These are phyloP conservation scores for Candida ortonii DNA, from an alignment of 805 yeast species.

Conservation along the genomic window DNA sequence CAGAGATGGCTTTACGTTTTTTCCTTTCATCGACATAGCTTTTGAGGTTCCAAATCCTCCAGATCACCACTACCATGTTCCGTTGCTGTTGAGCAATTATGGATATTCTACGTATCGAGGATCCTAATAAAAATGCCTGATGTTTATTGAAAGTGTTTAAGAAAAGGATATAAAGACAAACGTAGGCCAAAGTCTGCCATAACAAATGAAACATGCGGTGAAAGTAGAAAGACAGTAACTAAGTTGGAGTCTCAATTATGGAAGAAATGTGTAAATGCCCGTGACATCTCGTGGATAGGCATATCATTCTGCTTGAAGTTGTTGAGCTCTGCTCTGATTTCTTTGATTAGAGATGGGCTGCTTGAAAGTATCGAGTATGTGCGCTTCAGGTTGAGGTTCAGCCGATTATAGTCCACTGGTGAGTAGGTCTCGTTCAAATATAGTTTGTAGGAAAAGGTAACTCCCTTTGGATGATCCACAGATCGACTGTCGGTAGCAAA, in stretches of 20 bases:
- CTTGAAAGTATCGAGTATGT: slow-evolving; percentile 40
- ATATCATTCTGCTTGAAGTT: slow-evolving; percentile 58
- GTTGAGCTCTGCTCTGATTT: slow-evolving; percentile 64
- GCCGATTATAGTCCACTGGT: slow-evolving; percentile 50
- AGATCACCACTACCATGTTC: slow-evolving; percentile 85
- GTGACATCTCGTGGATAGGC: slow-evolving; percentile 64
- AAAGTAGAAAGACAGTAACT: slow-evolving; percentile 2
- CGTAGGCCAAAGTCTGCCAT: not conserved
- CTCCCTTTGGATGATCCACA: slow-evolving; percentile 6
- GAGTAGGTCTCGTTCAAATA: slow-evolving; percentile 52
- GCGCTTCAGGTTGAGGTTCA: slow-evolving; percentile 50
- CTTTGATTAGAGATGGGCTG: slow-evolving; percentile 49
- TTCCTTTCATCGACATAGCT: slow-evolving; percentile 82
- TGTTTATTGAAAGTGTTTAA: not conserved
- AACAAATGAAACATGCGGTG: slow-evolving; percentile 1
- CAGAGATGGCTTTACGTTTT: slow-evolving; percentile 53
- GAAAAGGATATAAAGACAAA: too few species aligned
- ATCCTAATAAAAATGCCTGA: slow-evolving; percentile 14
- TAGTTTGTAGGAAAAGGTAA: slow-evolving; percentile 45
- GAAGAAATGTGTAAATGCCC: slow-evolving; percentile 63
- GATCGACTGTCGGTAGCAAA: not conserved
- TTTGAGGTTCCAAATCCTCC: slow-evolving; percentile 67
- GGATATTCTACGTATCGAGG: slow-evolving; percentile 93
- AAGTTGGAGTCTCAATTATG: slow-evolving; percentile 38
- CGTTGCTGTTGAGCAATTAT: slow-evolving; percentile 77